These are phyloP conservation scores for Plasmodium gonderi DNA, from an alignment of 169 alveolate species.

Conservation along the genomic window DNA sequence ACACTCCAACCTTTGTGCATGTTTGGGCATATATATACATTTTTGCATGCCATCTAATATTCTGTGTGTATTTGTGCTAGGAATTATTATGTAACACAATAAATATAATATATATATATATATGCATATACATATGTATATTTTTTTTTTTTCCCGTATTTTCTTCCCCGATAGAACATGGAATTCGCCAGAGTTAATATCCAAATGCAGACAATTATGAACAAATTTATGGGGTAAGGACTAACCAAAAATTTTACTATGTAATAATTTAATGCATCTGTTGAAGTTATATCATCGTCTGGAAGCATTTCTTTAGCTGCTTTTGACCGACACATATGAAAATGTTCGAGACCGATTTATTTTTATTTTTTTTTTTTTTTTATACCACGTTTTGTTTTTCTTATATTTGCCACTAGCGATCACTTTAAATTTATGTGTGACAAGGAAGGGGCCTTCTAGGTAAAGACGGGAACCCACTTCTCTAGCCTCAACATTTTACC, in stretches of 20 bases:
- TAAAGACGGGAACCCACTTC: neutral
- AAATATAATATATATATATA: neutral
- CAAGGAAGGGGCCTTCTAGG: slow-evolving; percentile 62
- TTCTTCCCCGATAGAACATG: slow-evolving; percentile 26
- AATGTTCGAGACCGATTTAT: neutral
- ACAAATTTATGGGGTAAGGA: slow-evolving; percentile 82
- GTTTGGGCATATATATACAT: neutral
- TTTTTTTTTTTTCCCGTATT: neutral
- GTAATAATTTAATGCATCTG: neutral
- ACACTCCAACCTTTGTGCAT: neutral
- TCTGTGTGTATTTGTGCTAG: too few relatives aligned
- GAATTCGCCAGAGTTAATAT: slow-evolving; percentile 83
- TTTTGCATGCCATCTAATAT: too few relatives aligned
- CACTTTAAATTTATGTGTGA: slow-evolving; percentile 73
- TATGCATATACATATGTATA: neutral
- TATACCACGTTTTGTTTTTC: too few relatives aligned
- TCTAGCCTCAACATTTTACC: neutral
- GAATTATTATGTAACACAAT: too few relatives aligned
- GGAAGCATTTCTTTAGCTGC: neutral
- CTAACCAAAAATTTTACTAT: neutral
- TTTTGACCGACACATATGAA: neutral
- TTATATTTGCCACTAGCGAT: too few relatives aligned
- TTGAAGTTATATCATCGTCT: neutral
- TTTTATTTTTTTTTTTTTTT: neutral
- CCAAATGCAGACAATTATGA: slow-evolving; percentile 86